Conservation (phyloP, 2,329 filamentous ascomycete genomes). For the Calonectria multiphialidica region DNA sequence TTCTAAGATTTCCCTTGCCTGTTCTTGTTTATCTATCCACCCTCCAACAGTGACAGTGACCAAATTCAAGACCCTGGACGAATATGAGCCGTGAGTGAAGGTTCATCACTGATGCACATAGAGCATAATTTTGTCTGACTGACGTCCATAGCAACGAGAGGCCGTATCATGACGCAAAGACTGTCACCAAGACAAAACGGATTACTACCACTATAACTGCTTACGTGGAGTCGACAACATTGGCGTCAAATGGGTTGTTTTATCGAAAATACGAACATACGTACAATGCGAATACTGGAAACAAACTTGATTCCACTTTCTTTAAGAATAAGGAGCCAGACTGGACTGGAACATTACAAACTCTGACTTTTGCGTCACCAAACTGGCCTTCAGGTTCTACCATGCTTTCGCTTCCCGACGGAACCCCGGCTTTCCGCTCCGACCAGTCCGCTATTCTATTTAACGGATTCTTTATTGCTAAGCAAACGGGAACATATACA, state of each 20-base stretch:
- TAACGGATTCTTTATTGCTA: slow-evolving; percentile 9
- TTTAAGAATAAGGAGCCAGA: neutral
- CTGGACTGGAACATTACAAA: neutral
- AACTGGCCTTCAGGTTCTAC: neutral
- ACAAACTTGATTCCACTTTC: neutral
- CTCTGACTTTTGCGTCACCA: neutral
- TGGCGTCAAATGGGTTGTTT: neutral
- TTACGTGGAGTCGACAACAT: neutral
- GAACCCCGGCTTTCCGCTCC: neutral
- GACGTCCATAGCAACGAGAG: neutral
- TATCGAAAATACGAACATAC: neutral
- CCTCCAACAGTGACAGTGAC: neutral
- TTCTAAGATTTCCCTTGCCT: neutral
- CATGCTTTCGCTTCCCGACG: neutral
- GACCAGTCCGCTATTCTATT: neutral
- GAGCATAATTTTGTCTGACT: neutral
- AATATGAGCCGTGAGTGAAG: neutral
- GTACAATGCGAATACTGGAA: neutral
- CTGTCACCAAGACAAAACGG: neutral
- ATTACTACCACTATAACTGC: neutral
- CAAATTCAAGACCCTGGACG: neutral
- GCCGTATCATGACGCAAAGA: neutral
- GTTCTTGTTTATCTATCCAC: neutral
- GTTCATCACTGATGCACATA: accelerated
- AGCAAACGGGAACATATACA: neutral